Base-by-base conservation (phyloP, 2,329 filamentous ascomycete genomes). In the Sordariomycetes sp. region DNA sequence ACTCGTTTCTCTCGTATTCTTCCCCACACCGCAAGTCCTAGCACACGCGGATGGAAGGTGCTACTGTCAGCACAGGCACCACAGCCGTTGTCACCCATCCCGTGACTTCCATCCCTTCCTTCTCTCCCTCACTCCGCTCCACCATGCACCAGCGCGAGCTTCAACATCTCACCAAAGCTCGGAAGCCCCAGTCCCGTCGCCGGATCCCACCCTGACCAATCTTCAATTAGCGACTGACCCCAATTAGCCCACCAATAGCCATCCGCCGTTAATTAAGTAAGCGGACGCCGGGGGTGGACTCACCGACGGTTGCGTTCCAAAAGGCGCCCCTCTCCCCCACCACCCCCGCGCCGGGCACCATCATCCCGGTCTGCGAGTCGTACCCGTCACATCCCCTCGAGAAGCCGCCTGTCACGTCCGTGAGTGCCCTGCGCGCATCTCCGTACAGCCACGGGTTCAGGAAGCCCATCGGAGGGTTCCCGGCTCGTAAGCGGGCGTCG, bases 391-490 rank as follows among this genome's bases (percentile, higher is more conserved):
- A 54, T 10, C 17, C 42, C 10, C 22, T 3, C 22, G 20, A 25
- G 32, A 45, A n/a, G 2, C 34, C 39, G 4, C 22, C 35, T 6
- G 63, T 68, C 48, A 65, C 71, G 65, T 74, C 71, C 4, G 65
- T 70, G 22, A 74, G 69, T 2, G 60, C 70, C 10, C 56, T 36
- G 5, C 61, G 53, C 1, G 66, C 68, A 25, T 63, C 59, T 10
- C 65, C 64, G 62, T 84, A 85, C 17, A 85, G 68, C 76, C 78
- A 82, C 1, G 81, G 81, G 65, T 85, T 85, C 28, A 85, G 66
- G 63, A 83, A 85, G 1, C 82, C 81, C 62, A 85, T 68, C 0
- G 71, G 64, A 7, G 75, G 66, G 64, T 76, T 76, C 1, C 79
- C 79, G n/a, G 71, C 70, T 17, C 76, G 70, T 53, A 86, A 68